phyloP scores from a whole-genome alignment of 176 grass and related monocot genomes.

The Carex myosuroides region DNA sequence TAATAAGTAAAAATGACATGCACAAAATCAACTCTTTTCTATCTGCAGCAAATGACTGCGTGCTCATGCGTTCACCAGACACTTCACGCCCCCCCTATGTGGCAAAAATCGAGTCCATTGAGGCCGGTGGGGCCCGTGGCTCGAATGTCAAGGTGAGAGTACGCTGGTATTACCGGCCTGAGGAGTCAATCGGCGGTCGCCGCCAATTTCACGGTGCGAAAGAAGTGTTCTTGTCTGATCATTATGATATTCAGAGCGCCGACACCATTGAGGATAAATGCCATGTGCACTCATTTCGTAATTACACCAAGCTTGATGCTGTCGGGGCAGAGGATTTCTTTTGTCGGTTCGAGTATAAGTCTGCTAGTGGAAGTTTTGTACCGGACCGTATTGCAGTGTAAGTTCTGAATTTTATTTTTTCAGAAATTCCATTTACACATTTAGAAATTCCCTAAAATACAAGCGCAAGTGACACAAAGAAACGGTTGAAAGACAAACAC shows the following conservation, averaged over 20 bases:
- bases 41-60: constrained; percentile 61
- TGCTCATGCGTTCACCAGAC: constrained; percentile 67
- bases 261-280: constrained; percentile 98
- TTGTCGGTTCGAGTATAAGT: constrained; percentile 91
- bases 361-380: constrained; percentile 66
- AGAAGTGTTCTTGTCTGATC: constrained; percentile 85
- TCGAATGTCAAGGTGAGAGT: constrained; percentile 81
- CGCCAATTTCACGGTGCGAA: constrained; percentile 78
- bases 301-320: constrained; percentile 86
- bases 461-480: neutral
- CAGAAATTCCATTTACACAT: neutral
- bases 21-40: constrained; percentile 23
- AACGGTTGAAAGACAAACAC: neutral
- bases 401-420: constrained; percentile 16
- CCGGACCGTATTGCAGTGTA: constrained; percentile 91
- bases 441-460: neutral
- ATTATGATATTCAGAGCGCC: constrained; percentile 94
- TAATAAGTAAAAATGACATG: neutral
- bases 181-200: constrained; percentile 80
- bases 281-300: constrained; percentile 71
- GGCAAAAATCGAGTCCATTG: constrained; percentile 62
- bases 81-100: constrained; percentile 64
- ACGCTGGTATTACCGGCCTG: constrained; percentile 90
- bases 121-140: constrained; percentile 53
- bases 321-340: constrained; percentile 79